Conservation (phyloP, 208 protist genomes). For the Phytomonas francai region DNA sequence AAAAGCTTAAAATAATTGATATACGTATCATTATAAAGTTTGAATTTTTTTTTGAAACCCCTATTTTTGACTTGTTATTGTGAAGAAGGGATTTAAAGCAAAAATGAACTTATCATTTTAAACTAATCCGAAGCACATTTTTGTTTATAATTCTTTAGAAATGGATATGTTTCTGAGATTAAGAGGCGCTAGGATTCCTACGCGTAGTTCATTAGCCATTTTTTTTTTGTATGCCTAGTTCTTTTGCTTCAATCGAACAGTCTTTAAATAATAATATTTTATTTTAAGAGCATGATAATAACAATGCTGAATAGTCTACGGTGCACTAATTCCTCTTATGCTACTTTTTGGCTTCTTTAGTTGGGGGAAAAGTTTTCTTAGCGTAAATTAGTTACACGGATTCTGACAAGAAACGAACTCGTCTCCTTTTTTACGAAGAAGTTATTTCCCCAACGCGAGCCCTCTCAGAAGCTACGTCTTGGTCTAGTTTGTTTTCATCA, state of each 20-base stretch:
- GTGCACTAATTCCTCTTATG: neutral
- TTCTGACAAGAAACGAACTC: neutral
- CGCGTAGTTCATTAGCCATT: neutral
- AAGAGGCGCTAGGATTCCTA: neutral
- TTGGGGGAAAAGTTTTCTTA: neutral
- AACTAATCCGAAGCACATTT: neutral
- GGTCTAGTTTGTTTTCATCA: neutral
- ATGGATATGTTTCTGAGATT: neutral
- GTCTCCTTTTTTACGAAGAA: neutral
- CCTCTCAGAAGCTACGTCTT: neutral
- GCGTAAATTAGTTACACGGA: neutral
- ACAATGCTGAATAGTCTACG: neutral
- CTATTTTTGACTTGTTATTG: neutral
- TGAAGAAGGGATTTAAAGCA: neutral
- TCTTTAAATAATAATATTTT: neutral
- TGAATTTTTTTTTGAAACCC: neutral
- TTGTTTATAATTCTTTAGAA: no score
- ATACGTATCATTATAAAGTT: conserved; percentile 2
- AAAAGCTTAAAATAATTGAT: neutral
- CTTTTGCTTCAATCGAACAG: neutral
- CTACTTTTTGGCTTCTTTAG: neutral
- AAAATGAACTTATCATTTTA: neutral
- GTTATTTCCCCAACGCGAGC: neutral
- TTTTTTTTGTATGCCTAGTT: neutral
- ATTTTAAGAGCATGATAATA: neutral